Conservation (phyloP, 2,329 filamentous ascomycete species). For the Fusarium liriodendri region DNA sequence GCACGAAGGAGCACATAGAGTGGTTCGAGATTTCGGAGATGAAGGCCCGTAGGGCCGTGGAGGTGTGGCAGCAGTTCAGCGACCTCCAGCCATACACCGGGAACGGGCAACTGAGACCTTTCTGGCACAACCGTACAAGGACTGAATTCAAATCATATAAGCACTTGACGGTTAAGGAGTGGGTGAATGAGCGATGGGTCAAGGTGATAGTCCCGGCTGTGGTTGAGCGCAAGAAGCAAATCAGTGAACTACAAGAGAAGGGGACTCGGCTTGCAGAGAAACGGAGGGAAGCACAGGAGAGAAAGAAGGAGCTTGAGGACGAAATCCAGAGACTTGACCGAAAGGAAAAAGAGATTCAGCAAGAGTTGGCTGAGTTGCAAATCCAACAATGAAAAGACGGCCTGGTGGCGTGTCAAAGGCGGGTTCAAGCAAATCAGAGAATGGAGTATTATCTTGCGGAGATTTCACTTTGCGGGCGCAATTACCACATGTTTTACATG, state of each 20-base stretch:
- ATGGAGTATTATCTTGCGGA: neutral
- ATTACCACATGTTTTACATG: neutral
- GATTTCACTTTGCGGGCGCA: neutral
- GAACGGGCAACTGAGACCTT: neutral
- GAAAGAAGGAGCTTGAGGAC: neutral
- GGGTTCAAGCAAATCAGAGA: neutral
- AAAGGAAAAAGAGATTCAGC: neutral
- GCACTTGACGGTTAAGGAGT: neutral
- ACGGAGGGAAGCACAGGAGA: neutral
- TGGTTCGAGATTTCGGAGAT: conserved; percentile 11
- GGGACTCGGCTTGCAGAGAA: neutral
- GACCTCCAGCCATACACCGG: neutral
- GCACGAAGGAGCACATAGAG: neutral
- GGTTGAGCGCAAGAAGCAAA: neutral
- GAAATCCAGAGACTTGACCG: neutral
- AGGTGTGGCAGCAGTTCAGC: conserved; percentile 14
- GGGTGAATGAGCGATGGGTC: conserved; percentile 4
- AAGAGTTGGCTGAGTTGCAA: neutral
- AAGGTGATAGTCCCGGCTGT: neutral
- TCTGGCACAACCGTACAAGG: neutral
- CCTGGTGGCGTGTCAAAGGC: neutral
- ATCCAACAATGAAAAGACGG: neutral
- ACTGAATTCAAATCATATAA: neutral
- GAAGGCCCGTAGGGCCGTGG: neutral
- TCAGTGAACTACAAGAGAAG: neutral